Evolutionary conservation across 805 yeast genomes (phyloP), one percentile per base, ranked within the genome.

Genomic region (Pichia nanzhaoensis): DNA sequence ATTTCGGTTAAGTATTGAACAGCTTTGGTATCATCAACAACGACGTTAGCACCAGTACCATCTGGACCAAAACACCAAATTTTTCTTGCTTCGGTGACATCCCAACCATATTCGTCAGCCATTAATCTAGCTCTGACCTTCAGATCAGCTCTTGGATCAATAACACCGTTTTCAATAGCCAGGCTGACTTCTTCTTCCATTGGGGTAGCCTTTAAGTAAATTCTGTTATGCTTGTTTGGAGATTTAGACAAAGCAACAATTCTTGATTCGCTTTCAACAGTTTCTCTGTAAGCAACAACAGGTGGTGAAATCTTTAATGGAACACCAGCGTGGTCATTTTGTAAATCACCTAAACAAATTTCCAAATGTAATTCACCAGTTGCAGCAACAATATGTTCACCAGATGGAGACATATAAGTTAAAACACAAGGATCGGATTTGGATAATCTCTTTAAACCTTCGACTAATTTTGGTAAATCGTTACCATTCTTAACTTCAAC

Each of bases 1-100:
- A 93, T 93, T 82, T 91, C 99, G 73, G 79, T 73, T 77, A 91
- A 83, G 89, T 90, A 91, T 80, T 93, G 98, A 55, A 91, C 98
- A 67, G 99, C 99, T 91, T 91, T 91, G 68, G 98, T 91, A 78
- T 90, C 97, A 80, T 91, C 99, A 74, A 91, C 95, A 68, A 91
- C 97, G 68, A 93, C 74, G 80, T 91, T 91, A 67, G 99, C 90
- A 77, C 99, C 99, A 72, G 78, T 82, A 75, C 97, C 97, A 69
- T 91, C 99, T 71, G 99, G 98, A 79, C 99, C 99, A 89, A 91
- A 91, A 85, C 96, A 88, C 99, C 99, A 91, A 70, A 91, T 93
- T 93, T 93, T 91, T 85, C 99, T 90, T 76, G 97, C 99, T 70
- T 91, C 99, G 63, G 96, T 82, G 70, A 93, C 97, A 71, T 91